phyloP scores from a whole-genome alignment of 192 early-diverging fungal genomes.

The Lobosporangium transversale region DNA sequence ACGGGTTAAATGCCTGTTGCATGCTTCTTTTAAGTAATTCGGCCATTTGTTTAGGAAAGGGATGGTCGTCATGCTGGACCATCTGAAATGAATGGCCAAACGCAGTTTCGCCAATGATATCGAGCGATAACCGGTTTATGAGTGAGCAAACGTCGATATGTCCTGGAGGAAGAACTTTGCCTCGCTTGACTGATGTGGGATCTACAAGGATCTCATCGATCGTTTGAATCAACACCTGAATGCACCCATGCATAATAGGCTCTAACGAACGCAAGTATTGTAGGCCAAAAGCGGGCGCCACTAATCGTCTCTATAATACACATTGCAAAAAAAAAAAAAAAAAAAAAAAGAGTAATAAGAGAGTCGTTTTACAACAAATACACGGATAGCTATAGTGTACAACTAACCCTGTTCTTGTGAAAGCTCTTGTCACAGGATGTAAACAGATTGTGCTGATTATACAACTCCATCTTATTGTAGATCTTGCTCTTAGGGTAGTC shows the following conservation, averaged over 20 bases:
- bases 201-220: slow-evolving; percentile 39
- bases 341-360: neutral
- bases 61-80: slow-evolving; percentile 58
- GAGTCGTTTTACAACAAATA: neutral
- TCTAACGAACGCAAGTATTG: slow-evolving; percentile 61
- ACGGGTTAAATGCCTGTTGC: slow-evolving; percentile 38
- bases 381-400: too few relatives aligned
- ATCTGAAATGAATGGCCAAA: too few relatives aligned
- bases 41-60: slow-evolving; percentile 48
- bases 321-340: neutral
- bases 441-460: slow-evolving; percentile 32
- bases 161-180: slow-evolving; percentile 29
- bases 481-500: slow-evolving; percentile 42
- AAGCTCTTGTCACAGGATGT: slow-evolving; percentile 34
- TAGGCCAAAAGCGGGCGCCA: slow-evolving; percentile 67
- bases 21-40: slow-evolving; percentile 23
- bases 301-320: slow-evolving; percentile 54
- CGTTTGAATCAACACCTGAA: slow-evolving; percentile 35
- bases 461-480: slow-evolving; percentile 25
- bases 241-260: slow-evolving; percentile 43
- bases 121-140: slow-evolving; percentile 45
- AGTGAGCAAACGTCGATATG: slow-evolving; percentile 35
- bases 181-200: slow-evolving; percentile 40
- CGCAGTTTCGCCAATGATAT: slow-evolving; percentile 64
- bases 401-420: slow-evolving; percentile 35